These are phyloP conservation scores for Candida neerlandica DNA, from an alignment of 1,139 yeast species.

Conservation along the genomic window DNA sequence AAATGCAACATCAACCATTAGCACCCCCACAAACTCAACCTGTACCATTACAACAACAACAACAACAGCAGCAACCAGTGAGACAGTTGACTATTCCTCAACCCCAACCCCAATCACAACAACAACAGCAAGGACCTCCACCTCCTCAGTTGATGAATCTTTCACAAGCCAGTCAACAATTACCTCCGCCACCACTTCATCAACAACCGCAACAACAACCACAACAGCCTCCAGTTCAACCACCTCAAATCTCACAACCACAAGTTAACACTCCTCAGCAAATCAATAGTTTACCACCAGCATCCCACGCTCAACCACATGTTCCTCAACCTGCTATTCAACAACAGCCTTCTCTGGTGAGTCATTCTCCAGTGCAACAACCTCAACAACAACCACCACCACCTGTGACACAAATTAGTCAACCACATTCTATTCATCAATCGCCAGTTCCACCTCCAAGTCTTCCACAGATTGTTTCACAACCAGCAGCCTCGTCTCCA, in stretches of 20 bases:
- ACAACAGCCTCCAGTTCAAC: conserved; percentile 3
- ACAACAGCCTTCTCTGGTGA: not conserved
- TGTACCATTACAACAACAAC: conserved; percentile 8
- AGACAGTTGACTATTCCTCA: conserved; percentile 18
- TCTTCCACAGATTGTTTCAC: conserved; percentile 1
- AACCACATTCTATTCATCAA: conserved; percentile 1
- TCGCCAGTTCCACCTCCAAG: conserved; percentile 1
- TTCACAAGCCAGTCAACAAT: conserved; percentile 8
- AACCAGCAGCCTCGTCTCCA: not conserved
- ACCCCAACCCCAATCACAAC: conserved; percentile 14
- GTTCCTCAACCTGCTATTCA: conserved; percentile 1
- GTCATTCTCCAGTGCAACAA: conserved; percentile 2
- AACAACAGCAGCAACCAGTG: conserved; percentile 10
- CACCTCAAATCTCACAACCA: conserved; percentile 1
- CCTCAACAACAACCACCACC: conserved; percentile 2
- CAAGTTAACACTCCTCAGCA: conserved; percentile 6
- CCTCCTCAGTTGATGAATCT: conserved; percentile 7
- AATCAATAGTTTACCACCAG: not conserved
- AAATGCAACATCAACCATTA: conserved; percentile 14
- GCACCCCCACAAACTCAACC: conserved; percentile 14
- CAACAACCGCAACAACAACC: conserved; percentile 16
- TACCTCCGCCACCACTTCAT: conserved; percentile 13
- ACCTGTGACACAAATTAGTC: conserved; percentile 1
- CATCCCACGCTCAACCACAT: not conserved
- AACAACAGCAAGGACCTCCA: conserved; percentile 9